Base-by-base conservation (phyloP, 2,329 filamentous ascomycete genomes). In the Ceratocystis alfenasii region DNA sequence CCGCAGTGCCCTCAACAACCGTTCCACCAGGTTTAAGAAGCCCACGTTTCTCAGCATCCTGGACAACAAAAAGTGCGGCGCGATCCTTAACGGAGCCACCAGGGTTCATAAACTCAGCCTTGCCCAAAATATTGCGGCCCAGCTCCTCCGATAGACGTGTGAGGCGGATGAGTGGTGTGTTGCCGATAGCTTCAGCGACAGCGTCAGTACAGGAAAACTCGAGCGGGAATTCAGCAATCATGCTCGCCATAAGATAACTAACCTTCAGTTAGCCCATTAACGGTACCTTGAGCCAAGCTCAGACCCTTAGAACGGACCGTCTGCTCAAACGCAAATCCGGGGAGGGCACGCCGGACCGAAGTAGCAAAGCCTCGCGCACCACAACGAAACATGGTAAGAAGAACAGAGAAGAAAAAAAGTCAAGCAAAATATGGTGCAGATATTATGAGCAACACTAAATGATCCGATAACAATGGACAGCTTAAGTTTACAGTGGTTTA, bases 51-150 rank as follows among this genome's bases (percentile, higher is more conserved):
- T 99, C 94, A 68, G 94, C 94, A 78, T 96, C 88, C 73, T 90
- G 87, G 71, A 99, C 90, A 4, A 97, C 89, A 78, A 90, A 99
- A 62, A 96, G 84, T 3, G 94, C 94, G 1, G 94, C 94, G 69
- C 94, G 89, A 78, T 99, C 94, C 79, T 99, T 99, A 75, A 99
- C 87, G 65, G 87, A 92, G 68, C 94, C 94, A 70, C 94, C 94
- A 1, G 94, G 94, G 80, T 99, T 99, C 81, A 95, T 94, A 79
- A 99, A 99, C 76, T 99, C 94, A 72, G 94, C 92, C 77, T 99
- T 99, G 73, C 93, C 94, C 50, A 97, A 86, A 67, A 99, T 81
- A 71, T 95, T 89, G 81, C 94, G 97, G 70, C 92, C 91, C 0
- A 94, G 97, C 73, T 95, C 83, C 68, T 90, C 85, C 50, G 93